A percentile compares a stretch with the other conserved stretches of the same genome.
Evolutionary conservation across 768 basidiomycete genomes (phyloP).

Genomic region (Cystobasidium ongulense): DNA sequence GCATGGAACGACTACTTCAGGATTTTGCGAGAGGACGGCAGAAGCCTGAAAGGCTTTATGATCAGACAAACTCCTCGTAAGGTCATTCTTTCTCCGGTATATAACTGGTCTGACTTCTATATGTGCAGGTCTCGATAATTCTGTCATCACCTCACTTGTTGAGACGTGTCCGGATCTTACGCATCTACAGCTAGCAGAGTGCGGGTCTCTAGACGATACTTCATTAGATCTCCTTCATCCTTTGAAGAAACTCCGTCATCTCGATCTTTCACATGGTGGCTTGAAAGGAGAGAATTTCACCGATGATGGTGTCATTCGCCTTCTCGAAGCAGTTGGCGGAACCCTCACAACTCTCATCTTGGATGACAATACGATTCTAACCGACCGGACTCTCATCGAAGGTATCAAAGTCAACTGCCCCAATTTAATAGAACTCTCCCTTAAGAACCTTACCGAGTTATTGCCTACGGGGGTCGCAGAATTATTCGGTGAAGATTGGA

Average conservation of each 20-base stretch:
- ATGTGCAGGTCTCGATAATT: slow-evolving; percentile 57
- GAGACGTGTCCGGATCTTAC: slow-evolving; percentile 53
- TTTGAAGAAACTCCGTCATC: slow-evolving; percentile 51
- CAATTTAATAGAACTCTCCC: slow-evolving; percentile 26
- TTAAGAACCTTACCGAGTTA: slow-evolving; percentile 23
- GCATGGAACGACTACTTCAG: slow-evolving; percentile 71
- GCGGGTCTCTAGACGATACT: slow-evolving; percentile 61
- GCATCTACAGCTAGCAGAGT: slow-evolving; percentile 69
- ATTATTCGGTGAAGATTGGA: slow-evolving; percentile 29
- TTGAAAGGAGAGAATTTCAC: slow-evolving; percentile 59
- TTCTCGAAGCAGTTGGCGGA: slow-evolving; percentile 34
- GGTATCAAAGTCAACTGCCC: slow-evolving; percentile 33
- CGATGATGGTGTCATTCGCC: slow-evolving; percentile 39
- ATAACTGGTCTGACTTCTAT: slow-evolving; percentile 52
- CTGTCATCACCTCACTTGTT: slow-evolving; percentile 58
- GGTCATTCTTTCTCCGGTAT: slow-evolving; percentile 47
- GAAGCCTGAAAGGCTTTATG: slow-evolving; percentile 58
- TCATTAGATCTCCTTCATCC: slow-evolving; percentile 55
- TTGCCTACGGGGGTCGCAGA: slow-evolving; percentile 19
- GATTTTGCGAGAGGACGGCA: slow-evolving; percentile 49
- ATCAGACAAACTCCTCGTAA: slow-evolving; percentile 50
- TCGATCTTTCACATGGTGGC: slow-evolving; percentile 68
- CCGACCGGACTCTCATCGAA: slow-evolving; percentile 33
- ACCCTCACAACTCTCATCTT: slow-evolving; percentile 33
- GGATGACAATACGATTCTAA: slow-evolving; percentile 27